These are phyloP conservation scores for Symmetrospora coprosmae DNA, from an alignment of 768 basidiomycete species.

Conservation along the genomic window DNA sequence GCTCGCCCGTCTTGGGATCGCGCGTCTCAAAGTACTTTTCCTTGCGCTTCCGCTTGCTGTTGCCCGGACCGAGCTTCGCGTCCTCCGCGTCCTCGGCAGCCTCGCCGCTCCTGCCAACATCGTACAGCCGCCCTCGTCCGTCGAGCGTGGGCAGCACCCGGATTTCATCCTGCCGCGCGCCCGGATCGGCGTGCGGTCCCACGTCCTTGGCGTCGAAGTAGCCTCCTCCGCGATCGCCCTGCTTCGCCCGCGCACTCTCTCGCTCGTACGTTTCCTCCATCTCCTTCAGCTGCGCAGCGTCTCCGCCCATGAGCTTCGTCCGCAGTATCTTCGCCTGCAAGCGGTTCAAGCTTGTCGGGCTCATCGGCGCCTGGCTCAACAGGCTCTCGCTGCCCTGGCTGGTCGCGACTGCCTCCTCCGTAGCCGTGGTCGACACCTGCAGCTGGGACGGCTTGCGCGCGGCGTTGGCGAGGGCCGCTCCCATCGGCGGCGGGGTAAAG, in stretches of 20 bases:
- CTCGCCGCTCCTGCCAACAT: conserved; percentile 48
- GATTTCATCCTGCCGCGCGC: conserved; percentile 41
- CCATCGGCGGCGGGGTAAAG: conserved; percentile 52
- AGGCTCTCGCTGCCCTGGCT: conserved; percentile 33
- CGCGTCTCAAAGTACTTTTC: conserved; percentile 67
- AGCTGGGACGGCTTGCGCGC: conserved; percentile 11
- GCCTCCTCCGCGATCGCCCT: conserved; percentile 8
- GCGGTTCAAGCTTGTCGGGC: conserved; percentile 56
- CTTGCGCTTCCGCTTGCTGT: conserved; percentile 56
- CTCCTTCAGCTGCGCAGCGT: conserved; percentile 45
- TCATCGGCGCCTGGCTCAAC: conserved; percentile 33
- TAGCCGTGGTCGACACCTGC: neutral
- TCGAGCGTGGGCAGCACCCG: conserved; percentile 83
- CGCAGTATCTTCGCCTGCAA: conserved; percentile 84
- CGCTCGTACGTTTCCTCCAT: conserved; percentile 76
- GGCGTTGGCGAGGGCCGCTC: neutral
- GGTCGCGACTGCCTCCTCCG: conserved; percentile 1
- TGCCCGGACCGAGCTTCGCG: conserved; percentile 46
- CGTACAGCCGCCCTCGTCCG: conserved; percentile 68
- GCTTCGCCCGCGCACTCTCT: conserved; percentile 38
- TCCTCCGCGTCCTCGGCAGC: conserved; percentile 43
- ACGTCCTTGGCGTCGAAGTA: neutral
- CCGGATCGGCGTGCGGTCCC: no score
- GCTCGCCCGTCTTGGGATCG: conserved; percentile 76
- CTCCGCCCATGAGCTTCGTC: conserved; percentile 72